A percentile compares a stretch with the other conserved stretches of the same genome.
Evolutionary conservation across 192 early-diverging fungal genomes (phyloP).

Genomic region (Backusella australiensis): DNA sequence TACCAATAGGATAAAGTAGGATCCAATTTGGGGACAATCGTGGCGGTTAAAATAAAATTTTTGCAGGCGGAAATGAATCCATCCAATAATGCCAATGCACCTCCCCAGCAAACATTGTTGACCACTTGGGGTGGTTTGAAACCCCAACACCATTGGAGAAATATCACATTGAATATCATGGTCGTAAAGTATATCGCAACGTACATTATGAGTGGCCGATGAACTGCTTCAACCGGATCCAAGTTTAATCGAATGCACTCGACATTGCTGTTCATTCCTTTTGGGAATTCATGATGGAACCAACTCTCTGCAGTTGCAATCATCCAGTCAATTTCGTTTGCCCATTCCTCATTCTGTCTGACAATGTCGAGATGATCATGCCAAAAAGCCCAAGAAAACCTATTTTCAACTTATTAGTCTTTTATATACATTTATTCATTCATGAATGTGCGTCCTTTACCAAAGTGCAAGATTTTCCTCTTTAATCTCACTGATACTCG

Average conservation of each 20-base stretch:
- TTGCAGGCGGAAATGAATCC: not conserved
- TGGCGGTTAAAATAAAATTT: not conserved
- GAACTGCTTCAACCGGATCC: slow-evolving; percentile 53
- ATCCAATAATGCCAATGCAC: slow-evolving; percentile 4
- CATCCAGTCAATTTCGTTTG: slow-evolving; percentile 42
- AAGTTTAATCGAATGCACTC: slow-evolving; percentile 55
- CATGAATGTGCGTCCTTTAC: slow-evolving; percentile 3
- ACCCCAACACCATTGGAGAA: slow-evolving; percentile 14
- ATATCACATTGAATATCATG: slow-evolving; percentile 18
- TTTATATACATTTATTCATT: not conserved
- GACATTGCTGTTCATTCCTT: slow-evolving; percentile 43
- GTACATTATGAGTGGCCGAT: slow-evolving; percentile 60
- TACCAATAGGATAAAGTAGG: not conserved
- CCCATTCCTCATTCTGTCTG: slow-evolving; percentile 22
- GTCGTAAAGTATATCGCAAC: slow-evolving; percentile 30
- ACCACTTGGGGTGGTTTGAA: slow-evolving; percentile 6
- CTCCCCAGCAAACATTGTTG: slow-evolving; percentile 9
- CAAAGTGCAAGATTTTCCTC: slow-evolving; percentile 28
- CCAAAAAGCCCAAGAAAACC: slow-evolving; percentile 58
- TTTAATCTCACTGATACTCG: slow-evolving; percentile 29
- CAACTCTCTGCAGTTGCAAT: slow-evolving; percentile 32
- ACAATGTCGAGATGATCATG: slow-evolving; percentile 36
- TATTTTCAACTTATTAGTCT: slow-evolving; percentile 11
- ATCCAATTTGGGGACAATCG: not conserved
- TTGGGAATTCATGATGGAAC: slow-evolving; percentile 38